A percentile compares a stretch with the other conserved stretches of the same genome.
Evolutionary conservation across 208 protist genomes (phyloP).

Genomic region (Acanthamoeba sp.): DNA sequence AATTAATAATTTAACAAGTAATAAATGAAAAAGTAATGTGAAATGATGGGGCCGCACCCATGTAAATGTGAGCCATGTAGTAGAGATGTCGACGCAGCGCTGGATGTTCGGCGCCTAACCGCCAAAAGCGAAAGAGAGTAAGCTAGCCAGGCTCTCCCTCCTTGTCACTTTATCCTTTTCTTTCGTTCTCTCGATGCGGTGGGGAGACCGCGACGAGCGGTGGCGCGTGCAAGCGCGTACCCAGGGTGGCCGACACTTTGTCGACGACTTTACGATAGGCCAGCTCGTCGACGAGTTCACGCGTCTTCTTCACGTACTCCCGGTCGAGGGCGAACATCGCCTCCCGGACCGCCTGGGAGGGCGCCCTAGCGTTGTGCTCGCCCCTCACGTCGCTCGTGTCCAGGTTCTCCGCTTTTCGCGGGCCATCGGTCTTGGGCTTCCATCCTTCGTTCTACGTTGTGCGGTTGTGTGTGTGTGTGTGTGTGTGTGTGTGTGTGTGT

Average conservation of each 20-base stretch:
- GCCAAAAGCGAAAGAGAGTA: background rate
- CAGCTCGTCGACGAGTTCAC: background rate
- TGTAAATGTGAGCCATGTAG: slow-evolving; percentile 9
- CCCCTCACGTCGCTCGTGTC: background rate
- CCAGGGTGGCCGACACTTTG: background rate
- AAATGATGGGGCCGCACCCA: background rate
- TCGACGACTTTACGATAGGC: slow-evolving; percentile 1
- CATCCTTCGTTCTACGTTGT: background rate
- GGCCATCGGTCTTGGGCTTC: background rate
- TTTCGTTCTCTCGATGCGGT: no score
- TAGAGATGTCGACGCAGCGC: slow-evolving; percentile 8
- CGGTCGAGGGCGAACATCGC: background rate
- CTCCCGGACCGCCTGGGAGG: background rate
- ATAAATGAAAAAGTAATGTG: background rate
- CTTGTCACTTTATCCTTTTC: no score
- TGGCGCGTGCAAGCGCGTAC: background rate
- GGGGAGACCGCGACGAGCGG: no score
- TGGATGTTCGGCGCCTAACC: background rate
- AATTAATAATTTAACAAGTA: no score
- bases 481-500: background rate
- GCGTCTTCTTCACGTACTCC: background rate
- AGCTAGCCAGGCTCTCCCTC: no score
- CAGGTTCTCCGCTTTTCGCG: background rate
- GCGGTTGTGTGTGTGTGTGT: background rate
- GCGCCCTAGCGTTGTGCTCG: background rate